These are phyloP conservation scores for Amanita fuliginea DNA, from an alignment of 768 basidiomycete species.

Conservation along the genomic window DNA sequence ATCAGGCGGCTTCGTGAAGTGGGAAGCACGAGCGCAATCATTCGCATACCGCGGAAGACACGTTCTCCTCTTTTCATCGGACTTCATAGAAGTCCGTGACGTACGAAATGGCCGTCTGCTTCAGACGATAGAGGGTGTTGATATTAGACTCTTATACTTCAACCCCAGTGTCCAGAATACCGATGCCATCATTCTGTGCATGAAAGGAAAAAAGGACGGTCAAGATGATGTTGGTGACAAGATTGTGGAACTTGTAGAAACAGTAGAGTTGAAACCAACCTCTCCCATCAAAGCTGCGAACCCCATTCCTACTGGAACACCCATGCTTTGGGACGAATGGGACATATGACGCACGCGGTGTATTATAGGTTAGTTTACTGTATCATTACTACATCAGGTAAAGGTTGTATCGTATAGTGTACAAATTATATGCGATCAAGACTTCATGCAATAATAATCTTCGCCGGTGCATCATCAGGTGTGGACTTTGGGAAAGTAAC, in stretches of 20 bases:
- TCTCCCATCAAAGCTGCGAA: constrained; percentile 15
- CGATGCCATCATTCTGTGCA: constrained; percentile 49
- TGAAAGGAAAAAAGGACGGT: constrained; percentile 51
- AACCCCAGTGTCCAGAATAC: constrained; percentile 24
- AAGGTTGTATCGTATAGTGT: neutral
- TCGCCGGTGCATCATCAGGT: constrained; percentile 23
- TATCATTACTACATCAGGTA: neutral
- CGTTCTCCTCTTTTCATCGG: constrained; percentile 60
- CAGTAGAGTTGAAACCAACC: constrained; percentile 33
- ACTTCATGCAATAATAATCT: constrained; percentile 16
- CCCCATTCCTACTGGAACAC: constrained; percentile 8
- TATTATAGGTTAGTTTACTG: neutral
- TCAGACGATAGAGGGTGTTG: constrained; percentile 72
- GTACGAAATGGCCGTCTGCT: constrained; percentile 53
- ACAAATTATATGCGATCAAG: neutral
- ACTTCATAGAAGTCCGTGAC: constrained; percentile 69
- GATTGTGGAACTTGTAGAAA: constrained; percentile 61
- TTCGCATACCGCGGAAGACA: constrained; percentile 53
- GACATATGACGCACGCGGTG: constrained; percentile 32
- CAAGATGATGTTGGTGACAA: constrained; percentile 46
- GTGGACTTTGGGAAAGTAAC: constrained; percentile 41
- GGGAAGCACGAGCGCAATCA: constrained; percentile 62
- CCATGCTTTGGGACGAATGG: constrained; percentile 63
- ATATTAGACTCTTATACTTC: constrained; percentile 55
- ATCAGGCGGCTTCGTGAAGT: constrained; percentile 53